phyloP scores from a whole-genome alignment of 352 stramenopile species.

The Thalassiosira sp. region DNA sequence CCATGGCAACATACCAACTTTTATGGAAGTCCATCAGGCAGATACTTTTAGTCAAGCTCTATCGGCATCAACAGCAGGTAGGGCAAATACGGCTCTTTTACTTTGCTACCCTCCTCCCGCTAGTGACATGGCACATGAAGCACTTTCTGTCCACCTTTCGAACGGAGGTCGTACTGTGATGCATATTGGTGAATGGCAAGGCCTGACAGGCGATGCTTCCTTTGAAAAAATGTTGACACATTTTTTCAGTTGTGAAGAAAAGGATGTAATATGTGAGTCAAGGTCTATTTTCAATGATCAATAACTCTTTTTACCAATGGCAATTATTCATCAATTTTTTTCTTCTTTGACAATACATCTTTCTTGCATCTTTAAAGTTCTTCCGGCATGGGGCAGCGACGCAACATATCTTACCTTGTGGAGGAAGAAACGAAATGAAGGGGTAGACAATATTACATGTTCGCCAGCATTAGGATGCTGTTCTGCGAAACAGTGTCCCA shows the following conservation, averaged over 20 bases:
- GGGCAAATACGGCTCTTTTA: constrained; percentile 39
- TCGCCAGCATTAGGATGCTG: constrained; percentile 43
- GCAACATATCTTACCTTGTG: constrained; percentile 72
- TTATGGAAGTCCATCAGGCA: constrained; percentile 48
- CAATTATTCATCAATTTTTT: too few species aligned
- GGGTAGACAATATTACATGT: neutral
- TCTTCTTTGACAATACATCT: too few species aligned
- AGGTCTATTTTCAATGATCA: too few species aligned
- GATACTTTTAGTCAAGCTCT: constrained; percentile 23
- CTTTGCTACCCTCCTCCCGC: constrained; percentile 81
- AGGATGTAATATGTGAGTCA: constrained; percentile 17
- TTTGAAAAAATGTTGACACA: constrained; percentile 70
- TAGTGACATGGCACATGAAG: constrained; percentile 60
- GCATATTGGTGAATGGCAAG: constrained; percentile 80
- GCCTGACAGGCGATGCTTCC: constrained; percentile 62
- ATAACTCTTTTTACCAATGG: too few species aligned
- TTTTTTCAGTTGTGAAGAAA: constrained; percentile 39
- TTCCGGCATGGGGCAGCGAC: constrained; percentile 76
- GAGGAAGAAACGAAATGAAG: constrained; percentile 23
- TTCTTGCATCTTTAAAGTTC: too few species aligned
- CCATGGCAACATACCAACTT: constrained; percentile 71
- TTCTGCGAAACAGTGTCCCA: constrained; percentile 36
- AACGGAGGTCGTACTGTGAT: constrained; percentile 57
- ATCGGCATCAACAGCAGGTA: constrained; percentile 6
- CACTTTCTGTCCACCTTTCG: constrained; percentile 50